phyloP scores from a whole-genome alignment of 2,329 filamentous ascomycete genomes.

The Juglanconis oblonga region DNA sequence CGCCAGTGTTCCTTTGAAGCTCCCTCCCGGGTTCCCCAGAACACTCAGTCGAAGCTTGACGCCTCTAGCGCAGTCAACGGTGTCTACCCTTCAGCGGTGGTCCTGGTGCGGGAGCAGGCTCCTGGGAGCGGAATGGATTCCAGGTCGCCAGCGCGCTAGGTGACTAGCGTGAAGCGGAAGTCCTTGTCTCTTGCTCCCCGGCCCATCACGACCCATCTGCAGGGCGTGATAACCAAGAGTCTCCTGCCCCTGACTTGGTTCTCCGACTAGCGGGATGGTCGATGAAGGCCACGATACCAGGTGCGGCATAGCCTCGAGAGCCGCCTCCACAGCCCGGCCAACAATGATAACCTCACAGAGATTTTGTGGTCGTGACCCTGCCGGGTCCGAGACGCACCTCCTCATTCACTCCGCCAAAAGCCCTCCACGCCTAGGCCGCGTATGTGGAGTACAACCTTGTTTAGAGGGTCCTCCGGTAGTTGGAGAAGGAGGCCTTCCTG shows the following conservation, averaged over 20 bases:
- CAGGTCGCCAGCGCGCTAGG: neutral
- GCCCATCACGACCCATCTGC: no score
- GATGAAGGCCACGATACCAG: neutral
- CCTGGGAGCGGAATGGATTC: neutral
- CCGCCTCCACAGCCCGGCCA: neutral
- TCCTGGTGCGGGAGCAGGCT: neutral
- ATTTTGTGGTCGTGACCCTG: neutral
- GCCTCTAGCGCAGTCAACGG: neutral
- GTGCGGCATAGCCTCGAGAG: neutral
- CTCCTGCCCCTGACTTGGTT: neutral
- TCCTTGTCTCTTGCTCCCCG: neutral
- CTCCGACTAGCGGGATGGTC: no score
- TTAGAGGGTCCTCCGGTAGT: neutral
- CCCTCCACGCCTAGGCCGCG: neutral
- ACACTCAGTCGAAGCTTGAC: neutral
- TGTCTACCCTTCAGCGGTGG: no score
- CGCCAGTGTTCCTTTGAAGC: neutral
- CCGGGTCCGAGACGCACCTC: neutral
- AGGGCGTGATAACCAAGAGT: no score
- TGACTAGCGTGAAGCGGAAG: neutral
- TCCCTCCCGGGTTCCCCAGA: neutral
- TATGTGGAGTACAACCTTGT: neutral
- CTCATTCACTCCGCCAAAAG: neutral
- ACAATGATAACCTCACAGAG: neutral
- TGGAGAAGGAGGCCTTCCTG: neutral